Conservation (phyloP, 2,329 filamentous ascomycete genomes). For the Fusarium sp. region DNA sequence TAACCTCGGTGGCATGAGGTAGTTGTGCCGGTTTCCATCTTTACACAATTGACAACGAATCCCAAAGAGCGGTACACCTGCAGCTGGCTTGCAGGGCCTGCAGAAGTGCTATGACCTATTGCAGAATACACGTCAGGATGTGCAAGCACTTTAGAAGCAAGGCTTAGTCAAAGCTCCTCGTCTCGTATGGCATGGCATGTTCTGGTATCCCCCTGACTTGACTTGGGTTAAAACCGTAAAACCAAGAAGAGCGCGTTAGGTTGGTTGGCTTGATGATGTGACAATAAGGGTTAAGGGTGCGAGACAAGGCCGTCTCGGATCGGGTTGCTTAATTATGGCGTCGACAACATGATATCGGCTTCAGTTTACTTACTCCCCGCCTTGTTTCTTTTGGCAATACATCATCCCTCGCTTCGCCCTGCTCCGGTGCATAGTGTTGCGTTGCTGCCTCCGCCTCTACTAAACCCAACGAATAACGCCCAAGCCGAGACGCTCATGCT, state of each 20-base stretch:
- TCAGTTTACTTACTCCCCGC: slow-evolving; percentile 16
- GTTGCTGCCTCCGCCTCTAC: slow-evolving; percentile 36
- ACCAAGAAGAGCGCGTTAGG: slow-evolving; percentile 26
- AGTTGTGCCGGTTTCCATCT: slow-evolving; percentile 20
- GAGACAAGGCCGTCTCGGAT: slow-evolving; percentile 42
- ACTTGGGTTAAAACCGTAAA: slow-evolving; percentile 7
- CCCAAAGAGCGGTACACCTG: slow-evolving; percentile 30
- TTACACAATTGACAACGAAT: slow-evolving; percentile 18
- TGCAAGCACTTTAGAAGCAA: slow-evolving; percentile 44
- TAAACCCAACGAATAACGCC: slow-evolving; percentile 24
- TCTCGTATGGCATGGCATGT: slow-evolving; percentile 16
- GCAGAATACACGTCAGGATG: slow-evolving; percentile 36
- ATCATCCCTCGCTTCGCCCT: slow-evolving; percentile 42
- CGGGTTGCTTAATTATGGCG: slow-evolving; percentile 35
- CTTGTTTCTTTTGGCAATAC: slow-evolving; percentile 38
- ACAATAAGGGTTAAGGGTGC: slow-evolving; percentile 37
- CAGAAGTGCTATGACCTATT: slow-evolving; percentile 36
- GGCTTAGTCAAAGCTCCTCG: slow-evolving; percentile 21
- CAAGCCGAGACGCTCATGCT: slow-evolving; percentile 27
- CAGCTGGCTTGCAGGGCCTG: slow-evolving; percentile 40
- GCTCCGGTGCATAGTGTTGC: slow-evolving; percentile 34
- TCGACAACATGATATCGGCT: slow-evolving; percentile 29
- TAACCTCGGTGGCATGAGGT: slow-evolving; percentile 17
- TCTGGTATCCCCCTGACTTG: slow-evolving; percentile 23
- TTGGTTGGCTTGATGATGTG: slow-evolving; percentile 23